phyloP scores from a whole-genome alignment of 2,329 filamentous ascomycete species.

The Talaromyces atroroseus region DNA sequence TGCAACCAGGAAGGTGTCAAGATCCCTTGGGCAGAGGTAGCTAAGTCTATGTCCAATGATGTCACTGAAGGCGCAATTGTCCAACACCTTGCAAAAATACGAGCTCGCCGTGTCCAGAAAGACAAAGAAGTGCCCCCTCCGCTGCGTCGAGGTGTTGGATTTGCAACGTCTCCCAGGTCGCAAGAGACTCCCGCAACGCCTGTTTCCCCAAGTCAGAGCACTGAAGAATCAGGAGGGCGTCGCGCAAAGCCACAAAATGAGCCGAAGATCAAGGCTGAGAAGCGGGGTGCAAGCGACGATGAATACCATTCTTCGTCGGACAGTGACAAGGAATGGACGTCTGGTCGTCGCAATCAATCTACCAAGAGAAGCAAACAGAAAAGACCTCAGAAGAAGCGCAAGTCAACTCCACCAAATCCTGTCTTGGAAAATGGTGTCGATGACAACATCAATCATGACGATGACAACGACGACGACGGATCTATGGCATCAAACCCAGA shows the following conservation, averaged over 20 bases:
- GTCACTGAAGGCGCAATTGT: slow-evolving; percentile 42
- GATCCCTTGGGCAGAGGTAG: slow-evolving; percentile 41
- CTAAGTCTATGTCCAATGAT: slow-evolving; percentile 33
- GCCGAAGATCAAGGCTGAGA: slow-evolving; percentile 9
- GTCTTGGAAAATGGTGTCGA: slow-evolving; percentile 5
- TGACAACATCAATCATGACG: slow-evolving; percentile 9
- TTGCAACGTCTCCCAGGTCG: slow-evolving; percentile 5
- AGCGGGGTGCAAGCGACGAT: slow-evolving; percentile 9
- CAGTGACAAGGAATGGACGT: slow-evolving; percentile 7
- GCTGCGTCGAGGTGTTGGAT: slow-evolving; percentile 29
- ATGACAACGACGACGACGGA: slow-evolving; percentile 4
- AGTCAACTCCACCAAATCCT: slow-evolving; percentile 6
- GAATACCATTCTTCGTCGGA: neutral
- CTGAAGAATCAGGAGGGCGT: slow-evolving; percentile 1
- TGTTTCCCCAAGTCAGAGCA: neutral
- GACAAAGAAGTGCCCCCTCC: slow-evolving; percentile 36
- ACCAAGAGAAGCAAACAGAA: slow-evolving; percentile 5
- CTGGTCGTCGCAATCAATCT: neutral
- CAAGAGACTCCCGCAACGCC: slow-evolving; percentile 6
- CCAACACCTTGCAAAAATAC: slow-evolving; percentile 44
- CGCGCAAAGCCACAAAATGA: neutral
- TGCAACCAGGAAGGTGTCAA: slow-evolving; percentile 34
- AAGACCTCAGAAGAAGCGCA: slow-evolving; percentile 12
- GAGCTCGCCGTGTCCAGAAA: slow-evolving; percentile 27
- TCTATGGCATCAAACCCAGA: neutral